Evolutionary conservation across 2,329 filamentous ascomycete species (phyloP), one percentile per base, ranked within the genome.

Genomic region (Xylariales sp.): DNA sequence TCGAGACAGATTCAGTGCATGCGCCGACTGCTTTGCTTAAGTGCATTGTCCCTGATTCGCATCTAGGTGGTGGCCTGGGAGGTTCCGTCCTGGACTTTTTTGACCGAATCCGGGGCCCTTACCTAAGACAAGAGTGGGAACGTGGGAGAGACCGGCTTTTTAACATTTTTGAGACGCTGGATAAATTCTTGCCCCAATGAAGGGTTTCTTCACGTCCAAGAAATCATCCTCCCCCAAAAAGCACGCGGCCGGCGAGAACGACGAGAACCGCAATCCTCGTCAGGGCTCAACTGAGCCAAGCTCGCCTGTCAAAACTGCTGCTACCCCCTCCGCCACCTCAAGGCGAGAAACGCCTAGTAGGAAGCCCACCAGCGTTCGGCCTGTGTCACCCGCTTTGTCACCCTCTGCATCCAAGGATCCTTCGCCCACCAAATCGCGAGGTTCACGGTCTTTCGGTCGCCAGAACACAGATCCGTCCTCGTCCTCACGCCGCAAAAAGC

Each of bases 401-500:
- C 29, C 29, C 14, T 11, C 34, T 23, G n/a, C 29, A 18, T 10
- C 7, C n/a, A 14, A 38, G 12, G 10, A 32, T 16, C 34, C 42
- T 28, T 34, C 35, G 38, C 55, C 58, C 33, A 41, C 59, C 41
- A 66, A 66, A 52, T 56, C 67, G 29, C 65, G 65, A 45, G 60
- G 56, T 35, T 67, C 67, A 40, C 63, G 70, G 41, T 56, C 69
- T 37, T 76, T 65, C 45, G 57, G 57, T 40, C 67, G 72, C 43
- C 28, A 31, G 17, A 25, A n/a, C 28, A 30, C 28, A n/a, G 35
- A 38, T 31, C 66, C 73, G 44, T 62, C 68, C 42, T 72, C 76
- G 37, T 62, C 60, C 15, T 67, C 59, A 23, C 69, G 74, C 40
- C 68, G 74, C 46, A 66, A 64, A 51, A 78, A 78, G 58, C 63